Base-by-base conservation (phyloP, 371 early-diverging fungal species). In the Haplosporangium sp. region DNA sequence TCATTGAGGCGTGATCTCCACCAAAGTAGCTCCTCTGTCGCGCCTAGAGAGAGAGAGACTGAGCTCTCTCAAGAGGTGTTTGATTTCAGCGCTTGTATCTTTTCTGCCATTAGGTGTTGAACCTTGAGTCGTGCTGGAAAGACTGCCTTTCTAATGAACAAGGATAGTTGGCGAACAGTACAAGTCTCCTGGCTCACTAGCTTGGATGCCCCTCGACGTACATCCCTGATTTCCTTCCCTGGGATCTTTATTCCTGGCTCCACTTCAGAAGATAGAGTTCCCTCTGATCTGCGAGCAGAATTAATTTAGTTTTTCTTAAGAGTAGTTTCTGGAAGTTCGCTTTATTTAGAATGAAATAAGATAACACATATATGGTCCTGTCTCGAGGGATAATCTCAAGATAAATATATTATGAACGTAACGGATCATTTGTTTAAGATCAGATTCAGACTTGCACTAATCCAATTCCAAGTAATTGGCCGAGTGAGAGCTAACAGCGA, bases 11-110 rank as follows among this genome's bases (percentile, higher is more conserved):
- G 69, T 0, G 63, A 17, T 2, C 15, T 17, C 81, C 75, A 84
- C 81, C 75, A 84, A 0, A 39, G 34, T 0, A 83, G 74, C 6
- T 85, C 68, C 61, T 64, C 45, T 10, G 52, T 66, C 9, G 61
- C 68, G 20, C 48, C 59, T 11, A 20, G 34, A 5, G 50, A 4
- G 3, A 67, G 67, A 45, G 48, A 60, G 3, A 70, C 20, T 13
- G 40, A 63, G 63, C 17, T 57, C 64, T 63, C 59, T 64, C 62
- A 70, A 4, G 64, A 64, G 44, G 7, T 38, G 19, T 38, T 63
- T n/a, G 48, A 64, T 59, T 59, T 64, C 60, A 64, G 64, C 10
- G 64, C 58, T 13, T 64, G 45, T 8, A 59, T 71, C 58, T 71
- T 71, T 17, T 39, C 39, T 17, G 38, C 27, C 27, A 48, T 57